phyloP scores from a whole-genome alignment of 73 alveolate species.

The Effrenium voratum region DNA sequence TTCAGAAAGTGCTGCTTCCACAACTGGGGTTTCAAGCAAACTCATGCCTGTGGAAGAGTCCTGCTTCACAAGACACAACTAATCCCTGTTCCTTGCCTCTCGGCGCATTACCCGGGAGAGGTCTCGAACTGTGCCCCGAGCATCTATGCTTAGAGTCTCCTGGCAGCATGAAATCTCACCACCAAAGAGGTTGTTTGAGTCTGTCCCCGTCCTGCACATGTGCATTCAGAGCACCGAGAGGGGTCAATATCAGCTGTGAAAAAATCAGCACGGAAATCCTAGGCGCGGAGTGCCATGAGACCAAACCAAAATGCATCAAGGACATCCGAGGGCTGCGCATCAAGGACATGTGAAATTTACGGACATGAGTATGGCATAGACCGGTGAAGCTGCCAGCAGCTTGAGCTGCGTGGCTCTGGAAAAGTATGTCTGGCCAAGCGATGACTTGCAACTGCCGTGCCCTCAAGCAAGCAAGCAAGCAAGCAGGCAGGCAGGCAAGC shows the following conservation, averaged over 20 bases:
- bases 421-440: background rate
- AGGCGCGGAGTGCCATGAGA: background rate
- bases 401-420: conserved; percentile 14
- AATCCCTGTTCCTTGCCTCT: background rate
- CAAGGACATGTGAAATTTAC: conserved; percentile 27
- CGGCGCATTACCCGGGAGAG: background rate
- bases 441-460: background rate
- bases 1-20: no score
- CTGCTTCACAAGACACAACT: no score
- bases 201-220: no score
- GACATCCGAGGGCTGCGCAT: conserved; percentile 5
- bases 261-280: no score
- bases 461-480: no score
- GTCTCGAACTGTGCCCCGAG: background rate
- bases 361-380: conserved; percentile 4
- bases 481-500: no score
- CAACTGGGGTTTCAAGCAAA: no score
- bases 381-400: background rate
- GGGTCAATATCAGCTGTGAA: no score
- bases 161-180: no score
- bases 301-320: background rate
- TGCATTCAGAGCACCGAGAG: no score
- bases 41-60: no score
- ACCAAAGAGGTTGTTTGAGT: no score
- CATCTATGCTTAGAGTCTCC: background rate